A percentile compares a stretch with the other conserved stretches of the same genome.
Conservation (phyloP, 495 filamentous ascomycete species). For the Cercophora scortea region DNA sequence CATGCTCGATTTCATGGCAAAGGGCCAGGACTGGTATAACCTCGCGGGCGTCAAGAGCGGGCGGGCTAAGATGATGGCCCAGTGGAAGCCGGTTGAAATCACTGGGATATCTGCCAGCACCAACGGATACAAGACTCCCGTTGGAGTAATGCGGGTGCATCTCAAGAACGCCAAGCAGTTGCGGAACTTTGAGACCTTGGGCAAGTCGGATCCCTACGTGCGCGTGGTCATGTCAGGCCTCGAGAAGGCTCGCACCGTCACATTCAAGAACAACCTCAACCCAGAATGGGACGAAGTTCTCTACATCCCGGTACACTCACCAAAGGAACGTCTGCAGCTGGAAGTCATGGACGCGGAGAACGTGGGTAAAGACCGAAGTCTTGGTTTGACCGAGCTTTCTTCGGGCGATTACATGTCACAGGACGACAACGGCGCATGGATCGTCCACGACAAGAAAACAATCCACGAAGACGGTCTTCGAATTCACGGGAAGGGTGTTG, state of each 20-base stretch:
- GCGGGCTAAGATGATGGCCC: constrained; percentile 75
- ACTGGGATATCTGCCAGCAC: constrained; percentile 64
- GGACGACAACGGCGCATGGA: constrained; percentile 71
- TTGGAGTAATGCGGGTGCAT: constrained; percentile 91
- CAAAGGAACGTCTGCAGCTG: constrained; percentile 73
- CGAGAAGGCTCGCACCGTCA: constrained; percentile 84
- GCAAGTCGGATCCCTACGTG: constrained; percentile 93
- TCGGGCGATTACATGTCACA: constrained; percentile 72
- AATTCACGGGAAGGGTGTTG: constrained; percentile 53
- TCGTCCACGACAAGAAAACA: constrained; percentile 69
- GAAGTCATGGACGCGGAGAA: constrained; percentile 97
- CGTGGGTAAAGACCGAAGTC: constrained; percentile 74
- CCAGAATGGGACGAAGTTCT: constrained; percentile 94
- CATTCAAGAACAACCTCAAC: constrained; percentile 90
- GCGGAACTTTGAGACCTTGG: constrained; percentile 88
- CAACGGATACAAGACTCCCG: constrained; percentile 84
- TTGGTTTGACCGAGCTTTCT: constrained; percentile 70
- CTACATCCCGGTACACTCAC: constrained; percentile 84
- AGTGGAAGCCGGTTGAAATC: constrained; percentile 92
- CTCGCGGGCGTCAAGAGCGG: constrained; percentile 75
- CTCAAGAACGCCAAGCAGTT: constrained; percentile 76
- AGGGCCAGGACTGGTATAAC: constrained; percentile 94
- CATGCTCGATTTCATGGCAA: constrained; percentile 82
- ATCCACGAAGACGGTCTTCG: constrained; percentile 53
- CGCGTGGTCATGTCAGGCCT: constrained; percentile 83